These are phyloP conservation scores for Dactylellina cionopaga DNA, from an alignment of 2,329 filamentous ascomycete genomes.

Conservation along the genomic window DNA sequence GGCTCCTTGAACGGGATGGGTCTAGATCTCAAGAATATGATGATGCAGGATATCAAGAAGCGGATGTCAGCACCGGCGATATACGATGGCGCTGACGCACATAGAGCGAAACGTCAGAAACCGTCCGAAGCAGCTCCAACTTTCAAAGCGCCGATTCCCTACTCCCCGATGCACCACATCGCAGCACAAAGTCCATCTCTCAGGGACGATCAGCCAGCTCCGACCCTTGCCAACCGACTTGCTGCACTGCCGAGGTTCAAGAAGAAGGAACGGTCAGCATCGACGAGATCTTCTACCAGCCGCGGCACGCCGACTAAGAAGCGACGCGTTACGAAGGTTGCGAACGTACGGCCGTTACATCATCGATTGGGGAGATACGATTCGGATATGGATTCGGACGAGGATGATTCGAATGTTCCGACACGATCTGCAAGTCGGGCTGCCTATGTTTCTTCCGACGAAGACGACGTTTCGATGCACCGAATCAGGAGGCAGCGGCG, in stretches of 20 bases:
- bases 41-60: conserved; percentile 87
- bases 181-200: conserved; percentile 70
- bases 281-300: conserved; percentile 70
- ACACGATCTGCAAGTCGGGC: conserved; percentile 39
- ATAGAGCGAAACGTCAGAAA: conserved; percentile 80
- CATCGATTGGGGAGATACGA: conserved; percentile 78
- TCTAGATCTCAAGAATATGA: conserved; percentile 82
- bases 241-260: conserved; percentile 78
- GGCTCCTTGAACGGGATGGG: conserved; percentile 83
- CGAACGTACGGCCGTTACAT: conserved; percentile 79
- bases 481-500: conserved; percentile 62
- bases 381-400: conserved; percentile 72
- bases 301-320: conserved; percentile 22
- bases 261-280: conserved; percentile 70
- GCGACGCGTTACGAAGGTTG: conserved; percentile 69
- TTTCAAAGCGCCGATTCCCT: conserved; percentile 66
- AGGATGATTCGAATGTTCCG: conserved; percentile 65
- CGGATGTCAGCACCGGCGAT: conserved; percentile 84
- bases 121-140: conserved; percentile 74
- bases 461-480: conserved; percentile 28
- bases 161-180: conserved; percentile 69
- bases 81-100: conserved; percentile 82
- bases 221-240: conserved; percentile 67
- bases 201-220: conserved; percentile 70
- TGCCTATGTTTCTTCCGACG: conserved; percentile 36